A percentile compares a stretch with the other conserved stretches of the same genome.
Evolutionary conservation across 495 filamentous ascomycete genomes (phyloP).

Genomic region (Trypethelium eluteriae): DNA sequence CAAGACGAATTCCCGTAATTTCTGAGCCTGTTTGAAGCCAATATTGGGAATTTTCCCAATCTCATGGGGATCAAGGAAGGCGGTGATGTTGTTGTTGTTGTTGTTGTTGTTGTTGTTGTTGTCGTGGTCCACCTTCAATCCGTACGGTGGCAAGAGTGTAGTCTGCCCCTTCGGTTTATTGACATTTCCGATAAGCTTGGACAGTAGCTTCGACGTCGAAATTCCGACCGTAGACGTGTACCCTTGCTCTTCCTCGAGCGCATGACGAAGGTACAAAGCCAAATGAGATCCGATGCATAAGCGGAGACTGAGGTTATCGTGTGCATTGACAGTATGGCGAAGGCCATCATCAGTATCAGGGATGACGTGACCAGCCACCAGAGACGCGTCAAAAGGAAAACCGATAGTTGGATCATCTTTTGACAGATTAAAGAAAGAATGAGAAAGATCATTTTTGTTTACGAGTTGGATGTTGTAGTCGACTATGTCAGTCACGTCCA

Average conservation of each 20-base stretch:
- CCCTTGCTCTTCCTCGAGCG: constrained; percentile 67
- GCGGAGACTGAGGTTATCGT: constrained; percentile 26
- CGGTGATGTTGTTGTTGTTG: constrained; percentile 45
- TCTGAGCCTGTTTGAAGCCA: constrained; percentile 66
- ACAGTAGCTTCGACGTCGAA: constrained; percentile 72
- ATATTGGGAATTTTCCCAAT: constrained; percentile 83
- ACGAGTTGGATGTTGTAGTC: constrained; percentile 66
- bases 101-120: constrained; percentile 35
- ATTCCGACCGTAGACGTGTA: constrained; percentile 85
- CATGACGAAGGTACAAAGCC: constrained; percentile 58
- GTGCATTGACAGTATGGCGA: background rate
- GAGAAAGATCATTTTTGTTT: constrained; percentile 53
- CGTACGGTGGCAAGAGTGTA: constrained; percentile 61
- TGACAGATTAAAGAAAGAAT: constrained; percentile 77
- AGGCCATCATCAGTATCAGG: constrained; percentile 32
- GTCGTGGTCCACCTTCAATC: constrained; percentile 16
- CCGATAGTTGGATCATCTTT: constrained; percentile 66
- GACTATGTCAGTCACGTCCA: constrained; percentile 80
- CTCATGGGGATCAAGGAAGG: constrained; percentile 68
- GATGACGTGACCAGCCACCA: constrained; percentile 50
- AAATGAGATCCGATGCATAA: constrained; percentile 52
- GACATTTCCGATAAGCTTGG: constrained; percentile 75
- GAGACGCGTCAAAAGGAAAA: constrained; percentile 66
- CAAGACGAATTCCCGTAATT: constrained; percentile 56
- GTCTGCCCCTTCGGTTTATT: constrained; percentile 86